Evolutionary conservation across 371 early-diverging fungal species (phyloP).

Genomic region (Chytridiales sp.): DNA sequence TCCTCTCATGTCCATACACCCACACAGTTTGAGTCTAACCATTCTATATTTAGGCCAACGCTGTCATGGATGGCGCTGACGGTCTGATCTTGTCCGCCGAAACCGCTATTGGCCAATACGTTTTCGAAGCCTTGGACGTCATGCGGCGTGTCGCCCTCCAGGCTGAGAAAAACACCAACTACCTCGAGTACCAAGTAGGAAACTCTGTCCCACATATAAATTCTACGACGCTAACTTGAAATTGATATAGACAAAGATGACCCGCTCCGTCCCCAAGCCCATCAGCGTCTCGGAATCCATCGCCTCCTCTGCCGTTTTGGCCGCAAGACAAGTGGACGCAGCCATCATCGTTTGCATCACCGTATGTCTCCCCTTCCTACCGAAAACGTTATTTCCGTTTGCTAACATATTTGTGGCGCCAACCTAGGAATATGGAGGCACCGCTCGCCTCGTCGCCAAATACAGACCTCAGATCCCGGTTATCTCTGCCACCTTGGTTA

Average conservation of each 20-base stretch:
- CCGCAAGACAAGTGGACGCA: slow-evolving; percentile 81
- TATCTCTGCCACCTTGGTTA: slow-evolving; percentile 84
- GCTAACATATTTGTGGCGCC: neutral
- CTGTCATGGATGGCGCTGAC: slow-evolving; percentile 62
- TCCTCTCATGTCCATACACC: neutral
- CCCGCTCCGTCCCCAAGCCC: slow-evolving; percentile 72
- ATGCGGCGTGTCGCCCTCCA: slow-evolving; percentile 47
- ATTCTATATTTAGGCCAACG: slow-evolving; percentile 47
- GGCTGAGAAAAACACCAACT: slow-evolving; percentile 53
- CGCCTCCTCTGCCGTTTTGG: slow-evolving; percentile 89
- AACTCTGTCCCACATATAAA: too few relatives aligned
- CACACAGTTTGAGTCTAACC: neutral
- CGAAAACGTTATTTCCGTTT: neutral
- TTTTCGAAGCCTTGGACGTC: slow-evolving; percentile 38
- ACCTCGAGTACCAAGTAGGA: slow-evolving; percentile 42
- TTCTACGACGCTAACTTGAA: too few relatives aligned
- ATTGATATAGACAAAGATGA: too few relatives aligned
- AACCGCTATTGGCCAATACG: slow-evolving; percentile 59
- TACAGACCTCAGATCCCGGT: slow-evolving; percentile 93
- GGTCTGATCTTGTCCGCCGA: slow-evolving; percentile 65
- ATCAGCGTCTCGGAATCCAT: slow-evolving; percentile 89
- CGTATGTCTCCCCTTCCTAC: slow-evolving; percentile 3
- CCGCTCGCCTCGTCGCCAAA: slow-evolving; percentile 91
- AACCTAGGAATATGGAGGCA: slow-evolving; percentile 46
- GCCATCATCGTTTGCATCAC: slow-evolving; percentile 85